Percentiles rank a stretch among this genome's conserved stretches.
These are phyloP conservation scores for Chloranthus sessilifolius DNA, from an alignment of 164 flowering plant genomes.

Conservation along the genomic window DNA sequence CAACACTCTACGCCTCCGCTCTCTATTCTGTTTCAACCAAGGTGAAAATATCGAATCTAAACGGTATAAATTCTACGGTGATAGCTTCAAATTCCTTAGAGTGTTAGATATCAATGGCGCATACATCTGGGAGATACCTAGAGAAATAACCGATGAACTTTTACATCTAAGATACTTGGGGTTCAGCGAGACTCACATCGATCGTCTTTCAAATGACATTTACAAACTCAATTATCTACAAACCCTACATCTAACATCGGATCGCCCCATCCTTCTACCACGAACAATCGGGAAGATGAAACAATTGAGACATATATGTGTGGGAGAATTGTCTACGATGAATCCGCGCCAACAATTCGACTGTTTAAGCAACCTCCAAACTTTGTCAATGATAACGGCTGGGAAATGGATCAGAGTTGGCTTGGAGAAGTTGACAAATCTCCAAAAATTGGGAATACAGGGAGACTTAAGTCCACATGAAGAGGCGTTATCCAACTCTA, in stretches of 20 bases:
- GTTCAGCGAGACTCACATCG: not conserved
- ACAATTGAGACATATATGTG: not conserved
- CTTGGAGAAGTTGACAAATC: not conserved
- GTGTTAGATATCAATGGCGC: slow-evolving; percentile 1
- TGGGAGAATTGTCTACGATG: too few relatives aligned
- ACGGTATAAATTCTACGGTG: too few relatives aligned
- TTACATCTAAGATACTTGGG: slow-evolving; percentile 10
- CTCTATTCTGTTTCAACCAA: not conserved
- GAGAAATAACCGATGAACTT: slow-evolving; percentile 2
- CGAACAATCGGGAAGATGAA: not conserved
- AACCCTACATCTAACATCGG: not conserved
- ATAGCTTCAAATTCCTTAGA: slow-evolving; percentile 2
- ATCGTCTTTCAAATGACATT: slow-evolving; percentile 4
- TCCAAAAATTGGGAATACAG: not conserved
- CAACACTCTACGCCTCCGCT: not conserved
- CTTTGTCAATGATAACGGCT: not conserved
- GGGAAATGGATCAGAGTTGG: not conserved
- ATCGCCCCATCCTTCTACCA: not conserved
- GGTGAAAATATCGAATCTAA: not conserved
- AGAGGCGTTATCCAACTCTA: not conserved
- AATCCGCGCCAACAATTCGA: not conserved
- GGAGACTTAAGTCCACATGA: not conserved
- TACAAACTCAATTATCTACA: slow-evolving; percentile 4
- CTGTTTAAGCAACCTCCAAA: not conserved
- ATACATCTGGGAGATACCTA: not conserved